Base-by-base conservation (phyloP, 2,329 filamentous ascomycete genomes). In the Aspergillus sp. region DNA sequence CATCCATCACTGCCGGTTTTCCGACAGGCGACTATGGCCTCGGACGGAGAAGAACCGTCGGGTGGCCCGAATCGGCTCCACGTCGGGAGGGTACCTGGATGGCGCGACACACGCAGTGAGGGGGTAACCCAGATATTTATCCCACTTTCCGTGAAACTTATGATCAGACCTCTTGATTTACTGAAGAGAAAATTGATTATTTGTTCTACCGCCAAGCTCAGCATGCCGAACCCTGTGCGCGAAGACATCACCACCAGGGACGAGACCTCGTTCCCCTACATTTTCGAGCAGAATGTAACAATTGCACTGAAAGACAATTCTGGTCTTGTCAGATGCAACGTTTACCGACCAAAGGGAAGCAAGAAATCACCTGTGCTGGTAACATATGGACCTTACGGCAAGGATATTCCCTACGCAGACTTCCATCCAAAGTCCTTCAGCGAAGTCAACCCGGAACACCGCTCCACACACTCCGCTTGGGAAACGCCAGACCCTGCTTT, bases 311-410 rank as follows among this genome's bases (percentile, higher is more conserved):
- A 77, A 57, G 64, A 72, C 38, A 17, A 57, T 13, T 62, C 65
- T 5, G 76, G 78, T 3, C 68, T 80, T 3, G 74, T 83, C 4
- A 69, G 81, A 11, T 78, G 74, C 65, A 83, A 83, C 66, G 76
- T 83, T 2, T 83, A 82, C 61, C 72, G 80, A 2, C 80, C 80
- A 1, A 81, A 79, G 47, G 60, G 56, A 7, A 43, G 59, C 1
- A 69, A 76, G 20, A 64, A 75, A 70, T 59, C 61, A 20, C 88
- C 88, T 0, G 87, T 89, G 0, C 69, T 90, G 8, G 83, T 88
- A 2, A 90, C 87, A 0, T 90, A 90, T 62, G 88, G 88, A 0
- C 88, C 88, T 0, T 90, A 90, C 61, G 88, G 88, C 45, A 90
- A 91, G 64, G 87, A 90, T 63, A 88, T 89, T 36, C 82, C 79